A percentile compares a stretch with the other conserved stretches of the same genome.
phyloP scores from a whole-genome alignment of 192 early-diverging fungal genomes.

The Podila clonocystis region DNA sequence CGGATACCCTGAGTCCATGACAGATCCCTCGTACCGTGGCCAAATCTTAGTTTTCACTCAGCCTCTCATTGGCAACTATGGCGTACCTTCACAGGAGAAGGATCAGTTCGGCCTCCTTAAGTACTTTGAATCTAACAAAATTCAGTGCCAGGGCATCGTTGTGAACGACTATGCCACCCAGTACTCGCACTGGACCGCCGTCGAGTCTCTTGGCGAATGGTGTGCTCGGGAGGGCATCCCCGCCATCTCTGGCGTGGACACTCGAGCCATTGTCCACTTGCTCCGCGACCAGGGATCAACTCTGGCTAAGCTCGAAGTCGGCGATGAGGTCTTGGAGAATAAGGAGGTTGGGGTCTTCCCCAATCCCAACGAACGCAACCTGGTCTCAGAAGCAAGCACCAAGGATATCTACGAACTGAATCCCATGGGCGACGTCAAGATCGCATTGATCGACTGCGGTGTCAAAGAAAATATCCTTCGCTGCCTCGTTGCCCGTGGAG shows the following conservation, averaged over 20 bases:
- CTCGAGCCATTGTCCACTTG: conserved; percentile 86
- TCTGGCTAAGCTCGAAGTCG: conserved; percentile 79
- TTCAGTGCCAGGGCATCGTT: conserved; percentile 89
- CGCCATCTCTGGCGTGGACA: conserved; percentile 92
- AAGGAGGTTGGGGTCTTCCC: conserved; percentile 56
- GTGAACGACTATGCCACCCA: conserved; percentile 92
- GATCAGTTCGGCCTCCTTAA: conserved; percentile 86
- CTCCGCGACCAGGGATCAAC: conserved; percentile 89
- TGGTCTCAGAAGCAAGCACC: conserved; percentile 85
- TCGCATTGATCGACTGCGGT: conserved; percentile 90
- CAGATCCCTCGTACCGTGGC: conserved; percentile 95
- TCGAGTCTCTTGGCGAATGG: conserved; percentile 91
- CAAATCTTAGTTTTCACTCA: conserved; percentile 98
- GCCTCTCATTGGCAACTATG: conserved; percentile 96
- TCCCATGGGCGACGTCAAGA: conserved; percentile 78
- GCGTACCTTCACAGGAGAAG: conserved; percentile 78
- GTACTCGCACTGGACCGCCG: conserved; percentile 95
- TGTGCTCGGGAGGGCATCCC: conserved; percentile 84
- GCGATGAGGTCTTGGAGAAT: conserved; percentile 60
- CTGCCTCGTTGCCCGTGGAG: conserved; percentile 81
- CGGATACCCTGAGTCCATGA: conserved; percentile 98
- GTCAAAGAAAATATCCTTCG: conserved; percentile 95
- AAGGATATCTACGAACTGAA: conserved; percentile 77
- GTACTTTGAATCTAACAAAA: conserved; percentile 88
- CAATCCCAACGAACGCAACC: conserved; percentile 81